A percentile compares a stretch with the other conserved stretches of the same genome.
These are phyloP conservation scores for Trichoderma guizhouense DNA, from an alignment of 2,329 filamentous ascomycete genomes.

Conservation along the genomic window DNA sequence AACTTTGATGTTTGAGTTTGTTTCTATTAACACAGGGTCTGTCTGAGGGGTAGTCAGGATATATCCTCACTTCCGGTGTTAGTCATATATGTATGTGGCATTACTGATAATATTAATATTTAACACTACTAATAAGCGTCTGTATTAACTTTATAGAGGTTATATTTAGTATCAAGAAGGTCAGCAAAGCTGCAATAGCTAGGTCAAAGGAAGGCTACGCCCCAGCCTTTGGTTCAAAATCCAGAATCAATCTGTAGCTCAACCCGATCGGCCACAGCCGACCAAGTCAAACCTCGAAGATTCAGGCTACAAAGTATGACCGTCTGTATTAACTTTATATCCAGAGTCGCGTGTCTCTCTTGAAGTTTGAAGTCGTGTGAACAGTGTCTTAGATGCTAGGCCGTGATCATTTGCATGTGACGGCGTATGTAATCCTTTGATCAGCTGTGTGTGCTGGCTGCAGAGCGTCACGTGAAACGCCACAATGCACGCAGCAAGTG, in stretches of 20 bases:
- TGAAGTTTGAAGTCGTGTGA: neutral
- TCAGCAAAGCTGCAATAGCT: no score
- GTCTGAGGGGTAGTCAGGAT: no score
- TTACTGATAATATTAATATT: neutral
- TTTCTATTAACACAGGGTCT: no score
- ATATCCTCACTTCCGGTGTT: no score
- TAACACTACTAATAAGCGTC: neutral
- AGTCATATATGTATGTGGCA: neutral
- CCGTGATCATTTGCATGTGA: conserved; percentile 12
- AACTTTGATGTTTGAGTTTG: no score
- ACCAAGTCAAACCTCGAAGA: no score
- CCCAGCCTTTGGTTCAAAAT: no score
- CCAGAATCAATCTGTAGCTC: no score
- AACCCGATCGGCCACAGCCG: no score
- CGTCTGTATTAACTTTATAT: neutral
- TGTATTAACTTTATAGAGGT: neutral
- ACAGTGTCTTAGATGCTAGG: neutral
- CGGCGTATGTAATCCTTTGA: neutral
- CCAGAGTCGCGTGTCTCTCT: neutral
- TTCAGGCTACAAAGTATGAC: no score
- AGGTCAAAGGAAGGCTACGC: no score
- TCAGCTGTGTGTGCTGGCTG: neutral
- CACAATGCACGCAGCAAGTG: neutral
- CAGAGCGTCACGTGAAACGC: neutral
- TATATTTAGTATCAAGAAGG: no score